Percentiles rank a stretch among this genome's conserved stretches.
Conservation (phyloP, 2,329 filamentous ascomycete species). For the Nannizzia gypsea region DNA sequence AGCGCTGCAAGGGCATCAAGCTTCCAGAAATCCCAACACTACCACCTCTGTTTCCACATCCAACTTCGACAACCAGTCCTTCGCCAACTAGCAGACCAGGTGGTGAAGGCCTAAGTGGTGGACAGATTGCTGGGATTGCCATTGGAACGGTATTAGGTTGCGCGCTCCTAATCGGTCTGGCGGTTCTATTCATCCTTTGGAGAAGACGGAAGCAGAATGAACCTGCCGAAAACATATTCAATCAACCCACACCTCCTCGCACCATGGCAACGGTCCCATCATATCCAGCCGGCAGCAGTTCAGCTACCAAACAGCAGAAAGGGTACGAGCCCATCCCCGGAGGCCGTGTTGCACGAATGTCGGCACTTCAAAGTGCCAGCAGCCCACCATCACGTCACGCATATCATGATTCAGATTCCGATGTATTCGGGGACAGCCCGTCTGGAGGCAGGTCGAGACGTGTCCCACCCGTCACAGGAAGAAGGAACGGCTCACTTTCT, state of each 20-base stretch:
- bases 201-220: conserved; percentile 49
- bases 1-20: conserved; percentile 60
- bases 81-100: conserved; percentile 24
- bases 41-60: conserved; percentile 47
- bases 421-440: conserved; percentile 60
- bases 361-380: conserved; percentile 65
- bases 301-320: conserved; percentile 23
- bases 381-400: conserved; percentile 45
- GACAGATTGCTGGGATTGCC: conserved; percentile 73
- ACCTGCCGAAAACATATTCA: conserved; percentile 60
- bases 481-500: conserved; percentile 78
- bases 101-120: conserved; percentile 32
- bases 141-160: conserved; percentile 65
- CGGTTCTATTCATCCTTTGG: conserved; percentile 44
- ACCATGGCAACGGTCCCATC: conserved; percentile 33
- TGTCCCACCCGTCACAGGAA: conserved; percentile 38
- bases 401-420: conserved; percentile 49
- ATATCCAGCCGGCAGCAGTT: conserved; percentile 25
- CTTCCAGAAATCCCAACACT: conserved; percentile 57
- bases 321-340: conserved; percentile 70
- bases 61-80: conserved; percentile 53
- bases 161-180: conserved; percentile 54
- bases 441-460: conserved; percentile 47
- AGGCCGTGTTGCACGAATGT: conserved; percentile 89
- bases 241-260: conserved; percentile 66